Evolutionary conservation across 164 flowering plant species (phyloP), one percentile per base, ranked within the genome.

Genomic region (Kingdonia uniflora): DNA sequence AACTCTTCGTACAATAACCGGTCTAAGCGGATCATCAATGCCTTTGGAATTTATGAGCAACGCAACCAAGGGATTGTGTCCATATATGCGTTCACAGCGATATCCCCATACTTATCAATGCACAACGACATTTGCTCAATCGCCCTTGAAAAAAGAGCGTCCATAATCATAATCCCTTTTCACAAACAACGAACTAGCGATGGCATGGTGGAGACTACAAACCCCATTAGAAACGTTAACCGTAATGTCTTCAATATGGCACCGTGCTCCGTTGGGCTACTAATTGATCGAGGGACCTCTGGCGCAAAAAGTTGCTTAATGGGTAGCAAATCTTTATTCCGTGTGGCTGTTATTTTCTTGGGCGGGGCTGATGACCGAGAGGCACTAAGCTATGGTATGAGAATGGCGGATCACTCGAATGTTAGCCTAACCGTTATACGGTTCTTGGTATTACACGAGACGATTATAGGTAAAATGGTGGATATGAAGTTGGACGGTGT

Each of bases 301-400:
- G 6, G 7, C 25, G 20, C 17, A 19, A 4, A 24, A 20, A 20
- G 17, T 22, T 5, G 33, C 56, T 14, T 15, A 22, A 16, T 44
- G 8, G 44, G 44, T 14, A 11, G 14, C 16, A 41, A 14, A 14
- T 1, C 60, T 0, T 1, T 8, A 2, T 69, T 42, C 58, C 59
- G 43, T 3, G 63, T 80, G 1, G 76, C 42, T 0, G 67, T 74
- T 15, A 29, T 82, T 23, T 78, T 59, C 71, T 51, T 78, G 7
- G 81, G 85, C 0, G 83, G 88, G 0, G 52, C 61, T 0, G 85
- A 82, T 51, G 81, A 78, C 15, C 56, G 60, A 5, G 88, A 82
- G 39, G 49, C 74, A 2, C 59, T 82, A 15, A 61, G 71, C 5
- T 80, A 76, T 45, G 82, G 71, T 0, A 25, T 55, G 17, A 66